Base-by-base conservation (phyloP, 345 rosid genomes). In the Lumnitzera littorea region DNA sequence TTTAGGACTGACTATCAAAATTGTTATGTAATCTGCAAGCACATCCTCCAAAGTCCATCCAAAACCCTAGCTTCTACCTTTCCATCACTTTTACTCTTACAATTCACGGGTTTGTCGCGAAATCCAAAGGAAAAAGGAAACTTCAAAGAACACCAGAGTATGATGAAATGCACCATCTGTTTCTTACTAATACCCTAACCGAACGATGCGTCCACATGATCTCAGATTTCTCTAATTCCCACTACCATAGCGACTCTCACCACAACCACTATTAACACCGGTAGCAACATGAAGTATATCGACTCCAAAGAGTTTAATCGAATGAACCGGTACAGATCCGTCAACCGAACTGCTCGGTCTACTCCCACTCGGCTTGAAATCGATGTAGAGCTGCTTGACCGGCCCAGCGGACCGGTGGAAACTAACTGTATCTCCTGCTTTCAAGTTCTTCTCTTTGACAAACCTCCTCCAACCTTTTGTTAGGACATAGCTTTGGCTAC, bases 401-500 rank as follows among this genome's bases (percentile, higher is more conserved):
- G 74, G 74, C 25, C 85, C 94, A 15, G 88, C 80, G 5, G 94
- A 92, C 72, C 87, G 79, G 64, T 74, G 96, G 65, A 92, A 92
- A 60, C 83, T 61, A 46, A 92, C 96, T 57, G 79, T 64, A 75
- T 92, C 98, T 24, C 98, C 98, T 62, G 98, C 95, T 46, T 78
- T 74, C 31, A 92, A 69, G 68, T 61, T 78, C 76, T 85, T 92
- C 72, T 89, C 98, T 74, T 87, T 89, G 2, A 92, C 98, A 55
- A 89, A 92, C n/a, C 96, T 81, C 81, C 98, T 92, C 98, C 98
- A 92, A 2, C 97, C 98, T 77, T 92, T 92, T 3, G 98, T 92
- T 71, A 92, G 75, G 50, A 92, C 98, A 49, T 92, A 92, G 67
- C 98, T 92, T 57, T 92, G 98, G 76, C 96, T 89, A 52, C 96